Base-by-base conservation (phyloP, 2,329 filamentous ascomycete species). In the Fusarium sp. region DNA sequence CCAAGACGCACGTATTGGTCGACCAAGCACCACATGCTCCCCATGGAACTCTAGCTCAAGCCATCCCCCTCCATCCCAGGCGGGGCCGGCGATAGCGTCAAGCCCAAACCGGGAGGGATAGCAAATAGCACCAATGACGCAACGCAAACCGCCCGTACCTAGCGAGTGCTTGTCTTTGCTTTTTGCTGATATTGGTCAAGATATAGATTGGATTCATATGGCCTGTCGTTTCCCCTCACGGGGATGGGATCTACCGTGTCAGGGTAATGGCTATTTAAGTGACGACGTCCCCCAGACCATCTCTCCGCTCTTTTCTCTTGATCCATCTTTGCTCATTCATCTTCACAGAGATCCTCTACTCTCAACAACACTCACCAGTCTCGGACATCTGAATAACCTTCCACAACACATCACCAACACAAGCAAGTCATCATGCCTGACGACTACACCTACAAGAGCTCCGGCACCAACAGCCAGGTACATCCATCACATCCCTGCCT, bases 381-480 rank as follows among this genome's bases (percentile, higher is more conserved):
- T 17, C 12, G 22, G 24, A 11, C 16, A 29, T 29, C 44, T 29
- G 1, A 51, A 5, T 6, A 31, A 29, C 27, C 16, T 8, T 14
- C 42, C 16, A 31, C 22, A 22, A 11, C n/a, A 35, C 14, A 20
- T 6, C 6, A 51, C 36, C 31, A 40, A 31, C 38, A 38, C 3
- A 46, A 56, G 22, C 38, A 31, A 59, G 10, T 16, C 67, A 73
- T 24, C 6, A 77, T 77, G 74, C 49, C 69, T 29, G 66, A 77
- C 9, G 62, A 62, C 56, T 88, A 83, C 81, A 77, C 76, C 1
- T 84, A 84, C 82, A 87, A 86, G 77, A 81, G 83, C 81, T 83
- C 81, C 75, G 91, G 92, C 79, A 91, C 87, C 80, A 93, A 93
- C 83, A 88, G 81, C 81, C 85, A 91, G 85, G 91, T 91, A 82